Conservation (phyloP, 306 rosid genomes). For the Leucaena leucocephala region DNA sequence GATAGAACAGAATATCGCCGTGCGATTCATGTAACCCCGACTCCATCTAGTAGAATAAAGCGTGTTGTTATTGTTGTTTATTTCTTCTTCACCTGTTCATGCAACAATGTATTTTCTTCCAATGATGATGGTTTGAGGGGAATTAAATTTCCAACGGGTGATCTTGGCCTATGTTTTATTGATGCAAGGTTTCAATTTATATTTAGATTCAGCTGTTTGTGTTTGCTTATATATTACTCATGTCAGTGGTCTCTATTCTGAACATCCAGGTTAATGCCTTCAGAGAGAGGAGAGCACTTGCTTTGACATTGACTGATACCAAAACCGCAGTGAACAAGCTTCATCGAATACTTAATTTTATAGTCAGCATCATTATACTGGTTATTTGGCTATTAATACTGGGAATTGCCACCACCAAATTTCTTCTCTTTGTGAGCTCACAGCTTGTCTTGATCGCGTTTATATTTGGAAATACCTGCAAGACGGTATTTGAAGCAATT, state of each 20-base stretch:
- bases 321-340: slow-evolving; percentile 72
- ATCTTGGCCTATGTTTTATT: not conserved
- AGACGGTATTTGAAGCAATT: slow-evolving; percentile 64
- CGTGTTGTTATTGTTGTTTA: not conserved
- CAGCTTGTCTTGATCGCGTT: slow-evolving; percentile 72
- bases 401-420: slow-evolving; percentile 54
- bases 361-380: slow-evolving; percentile 46
- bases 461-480: slow-evolving; percentile 75
- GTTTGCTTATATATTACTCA: not conserved
- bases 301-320: slow-evolving; percentile 67
- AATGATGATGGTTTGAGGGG: not conserved
- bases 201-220: not conserved
- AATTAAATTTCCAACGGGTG: not conserved
- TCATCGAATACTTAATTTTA: slow-evolving; percentile 47
- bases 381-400: slow-evolving; percentile 61
- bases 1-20: no score
- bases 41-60: no score
- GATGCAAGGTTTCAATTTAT: not conserved
- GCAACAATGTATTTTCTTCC: not conserved
- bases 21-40: no score
- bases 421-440: slow-evolving; percentile 56
- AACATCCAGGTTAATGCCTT: slow-evolving; percentile 62
- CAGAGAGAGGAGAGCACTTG: slow-evolving; percentile 74
- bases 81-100: slow-evolving; percentile 7
- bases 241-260: not conserved